These are phyloP conservation scores for Fragilariopsis cylindrus DNA, from an alignment of 108 stramenopile species.

Conservation along the genomic window DNA sequence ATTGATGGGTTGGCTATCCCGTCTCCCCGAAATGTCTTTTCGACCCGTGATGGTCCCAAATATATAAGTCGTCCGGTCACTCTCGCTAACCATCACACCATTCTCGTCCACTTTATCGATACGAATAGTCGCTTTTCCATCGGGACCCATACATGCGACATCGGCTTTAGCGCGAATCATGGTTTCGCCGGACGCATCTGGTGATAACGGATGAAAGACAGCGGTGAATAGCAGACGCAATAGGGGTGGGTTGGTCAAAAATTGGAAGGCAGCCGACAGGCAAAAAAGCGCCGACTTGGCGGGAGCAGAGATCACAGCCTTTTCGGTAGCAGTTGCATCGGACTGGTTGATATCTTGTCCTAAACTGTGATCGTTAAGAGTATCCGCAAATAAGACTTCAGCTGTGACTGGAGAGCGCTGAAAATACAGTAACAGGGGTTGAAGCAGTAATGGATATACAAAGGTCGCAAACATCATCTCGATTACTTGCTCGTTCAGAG, in stretches of 20 bases:
- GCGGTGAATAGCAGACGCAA: slow-evolving; percentile 66
- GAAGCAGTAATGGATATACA: slow-evolving; percentile 82
- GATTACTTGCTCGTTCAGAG: slow-evolving; percentile 85
- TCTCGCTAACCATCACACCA: slow-evolving; percentile 15
- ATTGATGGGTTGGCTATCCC: background rate
- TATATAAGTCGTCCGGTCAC: slow-evolving; percentile 32
- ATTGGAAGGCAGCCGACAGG: slow-evolving; percentile 67
- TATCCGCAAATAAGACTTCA: slow-evolving; percentile 38
- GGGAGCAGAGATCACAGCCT: slow-evolving; percentile 58
- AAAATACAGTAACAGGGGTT: slow-evolving; percentile 73
- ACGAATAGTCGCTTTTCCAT: slow-evolving; percentile 39
- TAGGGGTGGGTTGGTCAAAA: slow-evolving; percentile 65
- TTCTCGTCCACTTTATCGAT: slow-evolving; percentile 37
- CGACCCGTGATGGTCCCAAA: slow-evolving; percentile 55
- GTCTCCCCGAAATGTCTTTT: slow-evolving; percentile 22
- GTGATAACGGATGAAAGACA: slow-evolving; percentile 79
- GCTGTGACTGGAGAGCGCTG: slow-evolving; percentile 45
- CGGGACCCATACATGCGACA: slow-evolving; percentile 44
- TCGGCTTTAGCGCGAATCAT: slow-evolving; percentile 59
- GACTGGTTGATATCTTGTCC: slow-evolving; percentile 26
- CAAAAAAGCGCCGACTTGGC: slow-evolving; percentile 84
- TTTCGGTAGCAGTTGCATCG: slow-evolving; percentile 30
- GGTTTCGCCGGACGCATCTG: slow-evolving; percentile 59
- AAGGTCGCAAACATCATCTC: slow-evolving; percentile 92
- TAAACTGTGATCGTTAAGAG: slow-evolving; percentile 22